Conservation (phyloP, 441 rosid genomes). For the Lepidium campestre region DNA sequence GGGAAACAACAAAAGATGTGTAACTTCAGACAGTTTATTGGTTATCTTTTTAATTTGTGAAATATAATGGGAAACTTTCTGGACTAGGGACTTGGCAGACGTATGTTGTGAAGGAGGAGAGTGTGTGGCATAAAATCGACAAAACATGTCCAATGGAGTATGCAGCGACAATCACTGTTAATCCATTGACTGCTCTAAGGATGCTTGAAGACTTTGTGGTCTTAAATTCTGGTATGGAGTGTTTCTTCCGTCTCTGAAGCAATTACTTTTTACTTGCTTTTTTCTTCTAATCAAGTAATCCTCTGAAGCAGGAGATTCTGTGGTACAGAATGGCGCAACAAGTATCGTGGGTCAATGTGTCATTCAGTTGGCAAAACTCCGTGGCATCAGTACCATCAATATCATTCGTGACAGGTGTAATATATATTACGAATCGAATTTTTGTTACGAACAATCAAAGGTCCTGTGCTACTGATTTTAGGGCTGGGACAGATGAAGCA, state of each 20-base stretch:
- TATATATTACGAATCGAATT: not conserved
- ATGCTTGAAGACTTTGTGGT: slow-evolving; percentile 84
- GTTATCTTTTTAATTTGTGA: not conserved
- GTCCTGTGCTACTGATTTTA: slow-evolving; percentile 26
- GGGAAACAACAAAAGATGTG: not conserved
- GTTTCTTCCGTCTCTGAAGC: not conserved
- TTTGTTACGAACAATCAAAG: not conserved
- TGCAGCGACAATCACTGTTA: slow-evolving; percentile 88
- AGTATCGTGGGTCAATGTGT: slow-evolving; percentile 91
- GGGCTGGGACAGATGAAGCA: slow-evolving; percentile 80
- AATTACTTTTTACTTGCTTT: not conserved
- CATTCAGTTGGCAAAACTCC: slow-evolving; percentile 70
- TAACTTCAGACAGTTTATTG: not conserved
- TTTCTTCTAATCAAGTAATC: slow-evolving; percentile 19
- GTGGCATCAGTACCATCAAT: slow-evolving; percentile 67
- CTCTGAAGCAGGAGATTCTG: slow-evolving; percentile 54
- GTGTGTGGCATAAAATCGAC: slow-evolving; percentile 77
- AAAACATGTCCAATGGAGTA: slow-evolving; percentile 71
- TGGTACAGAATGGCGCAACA: slow-evolving; percentile 92
- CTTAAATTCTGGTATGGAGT: slow-evolving; percentile 51
- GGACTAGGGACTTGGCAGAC: slow-evolving; percentile 82
- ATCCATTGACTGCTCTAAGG: slow-evolving; percentile 85
- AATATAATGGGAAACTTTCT: not conserved
- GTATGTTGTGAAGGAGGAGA: slow-evolving; percentile 70
- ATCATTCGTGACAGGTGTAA: slow-evolving; percentile 75